Conservation (phyloP, 192 early-diverging fungal genomes). For the Cladochytrium replicatum region DNA sequence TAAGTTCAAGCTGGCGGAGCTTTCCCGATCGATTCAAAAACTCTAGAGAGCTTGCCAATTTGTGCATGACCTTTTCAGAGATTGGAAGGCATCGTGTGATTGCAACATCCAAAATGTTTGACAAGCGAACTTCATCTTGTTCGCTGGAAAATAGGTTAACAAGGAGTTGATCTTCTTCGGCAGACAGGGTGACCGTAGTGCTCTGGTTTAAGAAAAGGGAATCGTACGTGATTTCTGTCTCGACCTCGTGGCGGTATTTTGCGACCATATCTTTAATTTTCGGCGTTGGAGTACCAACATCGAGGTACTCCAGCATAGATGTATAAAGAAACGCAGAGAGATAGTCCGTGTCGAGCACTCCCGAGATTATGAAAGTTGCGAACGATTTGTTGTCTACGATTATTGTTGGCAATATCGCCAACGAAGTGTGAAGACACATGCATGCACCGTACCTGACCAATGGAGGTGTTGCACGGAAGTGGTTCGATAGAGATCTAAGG, state of each 20-base stretch:
- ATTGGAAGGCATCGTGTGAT: constrained; percentile 25
- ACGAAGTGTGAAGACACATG: constrained; percentile 31
- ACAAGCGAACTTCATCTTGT: constrained; percentile 4
- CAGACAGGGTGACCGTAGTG: background rate
- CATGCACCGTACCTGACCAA: constrained; percentile 43
- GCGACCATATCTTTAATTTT: constrained; percentile 15
- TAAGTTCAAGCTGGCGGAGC: constrained; percentile 35
- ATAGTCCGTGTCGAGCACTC: constrained; percentile 43
- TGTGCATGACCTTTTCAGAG: constrained; percentile 28
- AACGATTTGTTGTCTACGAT: constrained; percentile 21
- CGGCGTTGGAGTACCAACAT: background rate
- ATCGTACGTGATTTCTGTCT: constrained; percentile 5
- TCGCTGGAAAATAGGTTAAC: background rate
- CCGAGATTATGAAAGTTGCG: constrained; percentile 30
- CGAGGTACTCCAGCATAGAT: constrained; percentile 23
- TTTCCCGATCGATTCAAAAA: constrained; percentile 33
- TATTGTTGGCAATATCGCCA: constrained; percentile 28
- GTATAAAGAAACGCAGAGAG: constrained; percentile 37
- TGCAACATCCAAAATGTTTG: constrained; percentile 26
- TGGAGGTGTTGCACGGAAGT: constrained; percentile 41
- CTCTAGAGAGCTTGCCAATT: constrained; percentile 42
- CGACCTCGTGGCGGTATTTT: constrained; percentile 7
- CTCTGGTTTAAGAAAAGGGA: background rate
- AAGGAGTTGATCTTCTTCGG: background rate
- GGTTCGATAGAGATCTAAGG: constrained; percentile 31